Base-by-base conservation (phyloP, 306 rosid species). In the Biancaea sappan region DNA sequence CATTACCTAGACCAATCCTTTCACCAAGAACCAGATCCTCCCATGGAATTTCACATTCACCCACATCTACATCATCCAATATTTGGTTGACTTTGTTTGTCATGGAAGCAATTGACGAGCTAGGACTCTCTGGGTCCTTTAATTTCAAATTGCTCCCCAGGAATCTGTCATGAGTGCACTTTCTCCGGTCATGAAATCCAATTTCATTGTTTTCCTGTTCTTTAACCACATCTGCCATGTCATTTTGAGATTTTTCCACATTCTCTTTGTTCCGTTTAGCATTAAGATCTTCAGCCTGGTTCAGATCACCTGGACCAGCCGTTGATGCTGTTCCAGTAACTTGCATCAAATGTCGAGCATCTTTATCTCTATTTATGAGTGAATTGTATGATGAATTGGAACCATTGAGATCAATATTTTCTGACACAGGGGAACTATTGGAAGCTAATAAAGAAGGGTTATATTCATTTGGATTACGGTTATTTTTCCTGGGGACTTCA, bases 41-140 rank as follows among this genome's bases (percentile, higher is more conserved):
- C 99, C 99, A 95, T 5, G 88, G 92, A 80, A 95, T 88, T 88
- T 95, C 99, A 69, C 97, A 85, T 85, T 95, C 91, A 64, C 96
- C 90, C 16, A 95, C 98, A 72, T 92, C 97, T 65, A 87, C 98
- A 76, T 92, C 97, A 57, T 95, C 98, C 85, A 90, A 88, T 69
- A 90, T 84, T 79, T 84, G 85, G 77, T 86, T 96, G 59, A 78
- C 76, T 87, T 90, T 92, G 71, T 76, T 92, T 60, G 82, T 46
- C 46, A 66, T 66, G 71, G 87, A 85, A 77, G 82, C 87, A 57
- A 87, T 69, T 14, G 86, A 82, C 12, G 83, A 78, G 85, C 79
- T 87, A 66, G 85, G 62, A 72, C 88, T 85, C 78, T 89, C 90
- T 21, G 83, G 74, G 66, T 88, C 96, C 72, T 88, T 90, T 74